Base-by-base conservation (phyloP, 805 yeast genomes). In the Yamadazyma ubonensis region DNA sequence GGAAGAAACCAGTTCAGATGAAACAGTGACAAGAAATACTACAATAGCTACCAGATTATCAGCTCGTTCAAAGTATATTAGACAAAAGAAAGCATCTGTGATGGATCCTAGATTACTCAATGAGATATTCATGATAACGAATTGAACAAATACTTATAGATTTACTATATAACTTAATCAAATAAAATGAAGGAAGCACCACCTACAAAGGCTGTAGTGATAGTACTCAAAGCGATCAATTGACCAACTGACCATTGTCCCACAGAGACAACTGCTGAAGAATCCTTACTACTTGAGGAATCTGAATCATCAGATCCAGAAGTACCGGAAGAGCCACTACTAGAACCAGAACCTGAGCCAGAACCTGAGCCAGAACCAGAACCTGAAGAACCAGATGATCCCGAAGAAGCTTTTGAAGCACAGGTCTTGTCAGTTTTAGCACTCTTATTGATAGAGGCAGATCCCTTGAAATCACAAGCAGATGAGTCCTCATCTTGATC, bases 101-200 rank as follows among this genome's bases (percentile, higher is more conserved):
- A 78, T 84, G 81, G 98, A 91, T 58, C 75, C 84, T 2, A 81
- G 87, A 59, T 89, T 96, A 10, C 72, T 91, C 46, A 88, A 86
- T 51, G 98, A 91, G 63, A 91, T 91, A 42, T 86, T 91, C 57
- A 91, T 91, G 97, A 78, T 89, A 33, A 70, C 83, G 19, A 75
- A 71, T 46, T 68, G 59, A 47, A 26, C 25, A 33, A 19, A 28
- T 19, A 25, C 28, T 14, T 35, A 19, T 35, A 39, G n/a, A 39
- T 22, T 12, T 10, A 7, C 26, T 37, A 31, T 23, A 18, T 27
- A 22, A 23, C 21, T 22, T 41, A 44, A 44, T 42, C 46, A 30
- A 48, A 48, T 20, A 66, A 49, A 50, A 62, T 48, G 46, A 65
- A 52, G 44, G 74, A 57, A 41, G 67, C 52, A 17, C 80, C 80